phyloP scores from a whole-genome alignment of 495 filamentous ascomycete species.

The Elasticomyces elasticus region DNA sequence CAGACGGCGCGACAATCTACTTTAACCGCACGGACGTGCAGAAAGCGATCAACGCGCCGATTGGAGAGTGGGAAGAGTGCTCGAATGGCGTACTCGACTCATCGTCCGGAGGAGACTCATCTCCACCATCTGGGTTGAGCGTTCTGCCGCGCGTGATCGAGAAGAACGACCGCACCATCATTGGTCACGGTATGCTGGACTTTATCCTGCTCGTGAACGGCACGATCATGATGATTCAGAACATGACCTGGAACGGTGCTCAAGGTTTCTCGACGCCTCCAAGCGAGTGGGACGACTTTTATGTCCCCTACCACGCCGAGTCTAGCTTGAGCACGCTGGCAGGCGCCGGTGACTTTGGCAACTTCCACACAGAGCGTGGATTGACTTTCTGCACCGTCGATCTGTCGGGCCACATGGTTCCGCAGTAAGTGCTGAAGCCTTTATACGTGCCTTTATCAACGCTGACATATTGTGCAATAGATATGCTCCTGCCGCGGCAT shows the following conservation, averaged over 20 bases:
- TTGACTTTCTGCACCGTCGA: slow-evolving; percentile 30
- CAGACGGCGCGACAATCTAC: slow-evolving; percentile 48
- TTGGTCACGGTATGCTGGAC: slow-evolving; percentile 57
- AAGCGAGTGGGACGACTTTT: slow-evolving; percentile 28
- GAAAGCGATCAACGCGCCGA: slow-evolving; percentile 58
- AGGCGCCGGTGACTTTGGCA: slow-evolving; percentile 30
- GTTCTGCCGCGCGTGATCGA: slow-evolving; percentile 66
- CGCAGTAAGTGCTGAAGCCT: slow-evolving; percentile 3
- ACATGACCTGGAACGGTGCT: slow-evolving; percentile 72
- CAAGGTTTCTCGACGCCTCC: slow-evolving; percentile 52
- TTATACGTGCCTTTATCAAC: background rate
- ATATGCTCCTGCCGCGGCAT: slow-evolving; percentile 35
- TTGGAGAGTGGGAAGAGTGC: slow-evolving; percentile 54
- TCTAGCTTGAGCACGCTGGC: slow-evolving; percentile 19
- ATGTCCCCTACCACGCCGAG: slow-evolving; percentile 32
- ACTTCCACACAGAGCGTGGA: slow-evolving; percentile 29
- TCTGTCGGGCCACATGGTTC: slow-evolving; percentile 24
- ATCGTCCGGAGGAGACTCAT: slow-evolving; percentile 17
- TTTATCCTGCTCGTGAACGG: slow-evolving; percentile 56
- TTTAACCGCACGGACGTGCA: slow-evolving; percentile 74
- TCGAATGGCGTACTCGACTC: slow-evolving; percentile 45
- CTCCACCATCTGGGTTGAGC: slow-evolving; percentile 20
- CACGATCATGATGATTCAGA: slow-evolving; percentile 63
- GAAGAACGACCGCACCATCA: slow-evolving; percentile 55
- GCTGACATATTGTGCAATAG: slow-evolving; percentile 26